A percentile compares a stretch with the other conserved stretches of the same genome.
These are phyloP conservation scores for Bipolaris gigantea DNA, from an alignment of 2,329 filamentous ascomycete genomes.

Conservation along the genomic window DNA sequence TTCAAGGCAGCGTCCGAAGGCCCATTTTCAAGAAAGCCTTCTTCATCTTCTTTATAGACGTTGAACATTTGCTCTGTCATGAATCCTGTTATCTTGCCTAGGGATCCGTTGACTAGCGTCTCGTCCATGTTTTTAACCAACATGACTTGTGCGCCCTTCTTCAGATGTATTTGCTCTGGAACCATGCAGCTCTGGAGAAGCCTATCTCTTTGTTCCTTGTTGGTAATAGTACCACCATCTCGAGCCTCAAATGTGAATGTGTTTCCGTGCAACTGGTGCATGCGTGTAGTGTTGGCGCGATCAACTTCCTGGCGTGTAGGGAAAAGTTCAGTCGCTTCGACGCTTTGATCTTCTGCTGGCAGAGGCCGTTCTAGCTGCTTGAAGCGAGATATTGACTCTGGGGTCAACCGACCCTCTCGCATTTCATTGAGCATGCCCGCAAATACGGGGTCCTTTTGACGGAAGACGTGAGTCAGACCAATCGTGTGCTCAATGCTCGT, in stretches of 20 bases:
- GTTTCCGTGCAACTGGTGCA: constrained; percentile 71
- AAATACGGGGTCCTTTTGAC: constrained; percentile 88
- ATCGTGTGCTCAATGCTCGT: constrained; percentile 96
- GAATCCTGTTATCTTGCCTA: constrained; percentile 83
- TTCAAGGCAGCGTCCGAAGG: constrained; percentile 46
- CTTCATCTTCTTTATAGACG: constrained; percentile 60
- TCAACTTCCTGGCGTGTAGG: constrained; percentile 91
- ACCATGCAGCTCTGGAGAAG: constrained; percentile 92
- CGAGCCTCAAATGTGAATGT: constrained; percentile 68
- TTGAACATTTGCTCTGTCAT: constrained; percentile 69
- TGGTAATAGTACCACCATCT: constrained; percentile 70
- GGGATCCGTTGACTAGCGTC: constrained; percentile 86
- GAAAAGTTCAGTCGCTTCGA: constrained; percentile 89
- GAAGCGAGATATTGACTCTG: constrained; percentile 77
- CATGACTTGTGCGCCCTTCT: constrained; percentile 96
- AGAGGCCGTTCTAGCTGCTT: constrained; percentile 68
- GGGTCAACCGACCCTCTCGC: constrained; percentile 80
- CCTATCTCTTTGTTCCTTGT: constrained; percentile 71
- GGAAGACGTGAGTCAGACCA: constrained; percentile 91
- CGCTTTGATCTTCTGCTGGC: constrained; percentile 67
- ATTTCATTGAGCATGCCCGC: constrained; percentile 97
- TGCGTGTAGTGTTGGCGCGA: constrained; percentile 73
- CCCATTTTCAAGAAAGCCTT: constrained; percentile 55
- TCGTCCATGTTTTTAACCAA: constrained; percentile 99
- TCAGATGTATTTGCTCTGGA: constrained; percentile 75